These are phyloP conservation scores for Lodderomyces pseudojiufengensis DNA, from an alignment of 1,139 yeast species.

Conservation along the genomic window DNA sequence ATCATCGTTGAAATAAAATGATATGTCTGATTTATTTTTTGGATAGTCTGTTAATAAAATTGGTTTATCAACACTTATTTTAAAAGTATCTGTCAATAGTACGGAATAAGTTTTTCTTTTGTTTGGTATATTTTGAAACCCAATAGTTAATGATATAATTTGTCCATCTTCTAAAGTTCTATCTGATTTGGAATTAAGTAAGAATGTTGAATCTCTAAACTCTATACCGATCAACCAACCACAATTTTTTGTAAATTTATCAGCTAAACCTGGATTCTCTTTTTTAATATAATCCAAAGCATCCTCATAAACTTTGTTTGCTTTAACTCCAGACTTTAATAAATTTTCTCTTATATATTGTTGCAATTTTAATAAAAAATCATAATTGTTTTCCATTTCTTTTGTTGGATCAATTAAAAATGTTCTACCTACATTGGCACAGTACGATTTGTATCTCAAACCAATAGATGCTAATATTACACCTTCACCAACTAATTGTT, in stretches of 20 bases:
- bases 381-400: conserved; percentile 76
- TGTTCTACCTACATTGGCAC: conserved; percentile 85
- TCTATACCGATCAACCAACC: conserved; percentile 94
- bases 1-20: conserved; percentile 83
- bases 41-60: conserved; percentile 70
- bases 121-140: conserved; percentile 63
- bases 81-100: conserved; percentile 77
- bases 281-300: conserved; percentile 57
- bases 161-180: conserved; percentile 68
- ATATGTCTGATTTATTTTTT: conserved; percentile 68
- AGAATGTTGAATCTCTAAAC: conserved; percentile 75
- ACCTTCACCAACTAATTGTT: conserved; percentile 68
- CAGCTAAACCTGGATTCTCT: conserved; percentile 59
- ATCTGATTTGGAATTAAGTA: conserved; percentile 72
- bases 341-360: conserved; percentile 49
- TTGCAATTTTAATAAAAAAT: conserved; percentile 68
- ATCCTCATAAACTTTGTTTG: conserved; percentile 63
- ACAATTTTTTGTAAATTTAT: conserved; percentile 69
- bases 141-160: conserved; percentile 72
- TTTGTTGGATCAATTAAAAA: conserved; percentile 87
- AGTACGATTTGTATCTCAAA: conserved; percentile 81
- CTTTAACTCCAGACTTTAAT: conserved; percentile 65
- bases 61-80: conserved; percentile 62
- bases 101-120: conserved; percentile 60
- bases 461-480: conserved; percentile 85